Percentiles rank a stretch among this genome's conserved stretches.
phyloP scores from a whole-genome alignment of 139 green algal genomes.

The Spirogloea muscicola region DNA sequence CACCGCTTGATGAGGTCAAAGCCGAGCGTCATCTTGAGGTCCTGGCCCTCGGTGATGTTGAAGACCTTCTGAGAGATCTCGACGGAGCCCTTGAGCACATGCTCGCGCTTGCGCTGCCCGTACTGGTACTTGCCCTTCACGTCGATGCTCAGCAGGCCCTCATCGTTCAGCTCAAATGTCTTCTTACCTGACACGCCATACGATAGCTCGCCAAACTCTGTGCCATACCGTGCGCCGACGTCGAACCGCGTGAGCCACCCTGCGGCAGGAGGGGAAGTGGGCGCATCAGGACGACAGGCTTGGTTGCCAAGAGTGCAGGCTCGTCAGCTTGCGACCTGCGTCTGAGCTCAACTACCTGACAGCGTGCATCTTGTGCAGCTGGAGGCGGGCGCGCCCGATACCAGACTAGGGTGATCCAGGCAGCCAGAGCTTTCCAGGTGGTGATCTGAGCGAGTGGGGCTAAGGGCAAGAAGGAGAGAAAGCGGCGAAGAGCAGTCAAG shows the following conservation, averaged over 20 bases:
- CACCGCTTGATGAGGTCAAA: conserved; percentile 49
- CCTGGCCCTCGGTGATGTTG: conserved; percentile 70
- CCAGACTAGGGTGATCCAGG: too few relatives aligned
- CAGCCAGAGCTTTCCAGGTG: too few relatives aligned
- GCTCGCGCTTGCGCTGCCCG: conserved; percentile 14
- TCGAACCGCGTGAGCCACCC: conserved; percentile 47
- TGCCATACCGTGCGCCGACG: conserved; percentile 49
- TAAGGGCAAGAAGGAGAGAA: too few relatives aligned
- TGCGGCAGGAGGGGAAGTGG: too few relatives aligned
- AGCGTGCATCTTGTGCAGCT: too few relatives aligned
- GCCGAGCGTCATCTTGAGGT: conserved; percentile 61
- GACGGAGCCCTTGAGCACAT: conserved; percentile 15
- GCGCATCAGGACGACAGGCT: too few relatives aligned
- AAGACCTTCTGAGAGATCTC: conserved; percentile 67
- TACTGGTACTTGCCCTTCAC: conserved; percentile 46
- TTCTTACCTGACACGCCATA: conserved; percentile 54
- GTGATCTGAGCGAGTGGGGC: too few relatives aligned
- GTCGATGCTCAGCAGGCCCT: conserved; percentile 54
- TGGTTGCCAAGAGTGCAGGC: too few relatives aligned
- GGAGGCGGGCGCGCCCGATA: too few relatives aligned
- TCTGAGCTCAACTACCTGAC: too few relatives aligned
- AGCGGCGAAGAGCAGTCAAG: too few relatives aligned
- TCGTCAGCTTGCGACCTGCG: too few relatives aligned
- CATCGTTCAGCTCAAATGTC: conserved; percentile 50
- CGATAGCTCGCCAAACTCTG: conserved; percentile 40